These are phyloP conservation scores for Starmerella lactis-condensi DNA, from an alignment of 805 yeast genomes.

Conservation along the genomic window DNA sequence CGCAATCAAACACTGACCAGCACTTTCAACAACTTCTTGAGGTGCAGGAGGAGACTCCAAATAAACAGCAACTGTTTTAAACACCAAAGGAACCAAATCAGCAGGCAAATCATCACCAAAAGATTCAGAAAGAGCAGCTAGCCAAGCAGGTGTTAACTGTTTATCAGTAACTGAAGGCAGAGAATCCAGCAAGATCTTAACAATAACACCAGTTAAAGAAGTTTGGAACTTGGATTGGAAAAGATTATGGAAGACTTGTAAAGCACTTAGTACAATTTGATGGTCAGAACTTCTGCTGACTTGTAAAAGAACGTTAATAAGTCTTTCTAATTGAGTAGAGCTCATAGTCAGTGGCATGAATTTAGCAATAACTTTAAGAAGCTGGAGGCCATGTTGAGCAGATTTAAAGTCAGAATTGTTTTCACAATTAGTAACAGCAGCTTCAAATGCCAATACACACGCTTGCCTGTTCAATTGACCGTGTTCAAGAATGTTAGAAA, in stretches of 20 bases:
- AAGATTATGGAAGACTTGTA: constrained; percentile 65
- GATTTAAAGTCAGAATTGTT: constrained; percentile 22
- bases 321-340: constrained; percentile 38
- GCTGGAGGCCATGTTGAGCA: constrained; percentile 58
- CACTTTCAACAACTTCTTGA: constrained; percentile 48
- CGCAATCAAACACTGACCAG: constrained; percentile 75
- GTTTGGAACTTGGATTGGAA: constrained; percentile 46
- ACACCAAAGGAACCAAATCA: constrained; percentile 31
- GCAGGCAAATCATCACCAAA: constrained; percentile 35
- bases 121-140: constrained; percentile 82
- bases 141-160: constrained; percentile 84
- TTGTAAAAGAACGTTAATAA: constrained; percentile 60
- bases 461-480: constrained; percentile 59
- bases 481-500: constrained; percentile 40
- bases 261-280: constrained; percentile 62
- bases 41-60: constrained; percentile 38
- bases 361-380: constrained; percentile 49
- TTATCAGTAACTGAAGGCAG: constrained; percentile 69
- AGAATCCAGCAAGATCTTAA: constrained; percentile 56
- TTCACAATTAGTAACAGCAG: constrained; percentile 42
- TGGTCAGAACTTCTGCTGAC: constrained; percentile 72
- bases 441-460: constrained; percentile 45
- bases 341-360: constrained; percentile 49
- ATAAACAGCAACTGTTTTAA: constrained; percentile 41
- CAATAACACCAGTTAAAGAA: constrained; percentile 38